These are phyloP conservation scores for Cyanidioschyzon merolae DNA, from an alignment of 23 red algal species.

Conservation along the genomic window DNA sequence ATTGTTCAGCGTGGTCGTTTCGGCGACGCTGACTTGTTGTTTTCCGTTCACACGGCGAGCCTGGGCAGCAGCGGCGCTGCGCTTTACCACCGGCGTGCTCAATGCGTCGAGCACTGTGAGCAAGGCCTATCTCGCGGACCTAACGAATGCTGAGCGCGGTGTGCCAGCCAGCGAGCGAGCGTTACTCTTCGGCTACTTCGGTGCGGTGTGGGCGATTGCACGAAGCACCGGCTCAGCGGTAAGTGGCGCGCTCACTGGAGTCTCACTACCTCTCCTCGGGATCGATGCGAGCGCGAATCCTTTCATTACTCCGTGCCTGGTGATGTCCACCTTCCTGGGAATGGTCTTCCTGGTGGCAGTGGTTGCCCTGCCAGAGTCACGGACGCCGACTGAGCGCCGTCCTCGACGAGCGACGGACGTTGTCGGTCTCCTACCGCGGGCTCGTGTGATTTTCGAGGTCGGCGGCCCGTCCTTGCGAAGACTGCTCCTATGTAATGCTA, in stretches of 20 bases:
- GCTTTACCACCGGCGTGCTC: constrained; percentile 9
- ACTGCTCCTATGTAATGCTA: constrained; percentile 15
- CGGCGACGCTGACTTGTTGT: constrained; percentile 13
- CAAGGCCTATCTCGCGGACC: constrained; percentile 26
- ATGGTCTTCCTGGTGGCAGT: constrained; percentile 17
- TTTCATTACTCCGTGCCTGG: constrained; percentile 12
- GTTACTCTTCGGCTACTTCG: constrained; percentile 24
- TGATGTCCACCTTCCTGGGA: background rate
- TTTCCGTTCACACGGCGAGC: constrained; percentile 15
- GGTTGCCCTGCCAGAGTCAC: constrained; percentile 18
- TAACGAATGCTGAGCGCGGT: constrained; percentile 23
- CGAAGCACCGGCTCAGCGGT: constrained; percentile 17
- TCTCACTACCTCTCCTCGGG: constrained; percentile 7
- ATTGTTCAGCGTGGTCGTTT: constrained; percentile 20
- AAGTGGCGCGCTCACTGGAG: constrained; percentile 14
- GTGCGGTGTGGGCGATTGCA: constrained; percentile 33
- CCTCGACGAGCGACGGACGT: background rate
- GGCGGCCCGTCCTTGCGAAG: constrained; percentile 16
- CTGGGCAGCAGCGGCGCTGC: background rate
- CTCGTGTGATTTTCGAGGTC: constrained; percentile 6
- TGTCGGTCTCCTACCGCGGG: background rate
- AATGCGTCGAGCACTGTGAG: constrained; percentile 18
- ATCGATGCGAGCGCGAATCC: constrained; percentile 18
- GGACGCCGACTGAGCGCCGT: background rate
- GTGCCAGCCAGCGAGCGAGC: constrained; percentile 11